These are phyloP conservation scores for Aureoboletus auriporus DNA, from an alignment of 768 basidiomycete species.

Conservation along the genomic window DNA sequence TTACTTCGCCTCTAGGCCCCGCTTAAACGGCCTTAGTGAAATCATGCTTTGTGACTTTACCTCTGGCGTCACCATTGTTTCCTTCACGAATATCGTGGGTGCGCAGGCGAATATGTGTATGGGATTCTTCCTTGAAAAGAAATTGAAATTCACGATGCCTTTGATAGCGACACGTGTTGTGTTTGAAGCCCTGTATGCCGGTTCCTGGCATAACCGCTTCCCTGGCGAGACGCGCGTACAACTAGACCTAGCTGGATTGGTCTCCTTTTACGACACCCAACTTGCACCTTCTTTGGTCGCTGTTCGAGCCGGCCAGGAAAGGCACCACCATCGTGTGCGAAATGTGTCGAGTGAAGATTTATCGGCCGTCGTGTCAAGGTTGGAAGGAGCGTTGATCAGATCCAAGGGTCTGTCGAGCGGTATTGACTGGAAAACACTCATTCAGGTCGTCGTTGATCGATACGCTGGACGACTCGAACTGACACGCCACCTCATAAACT, in stretches of 20 bases:
- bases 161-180: background rate
- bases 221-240: constrained; percentile 18
- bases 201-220: constrained; percentile 15
- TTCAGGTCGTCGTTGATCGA: constrained; percentile 34
- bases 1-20: no score
- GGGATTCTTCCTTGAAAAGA: background rate
- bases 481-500: constrained; percentile 32
- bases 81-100: constrained; percentile 9
- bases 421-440: constrained; percentile 40
- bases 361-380: background rate
- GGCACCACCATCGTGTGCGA: background rate
- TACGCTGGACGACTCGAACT: constrained; percentile 9
- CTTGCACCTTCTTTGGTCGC: background rate
- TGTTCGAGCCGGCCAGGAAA: background rate
- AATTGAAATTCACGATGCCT: background rate
- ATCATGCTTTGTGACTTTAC: background rate
- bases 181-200: constrained; percentile 6
- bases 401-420: constrained; percentile 19
- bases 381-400: constrained; percentile 1
- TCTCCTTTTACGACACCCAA: background rate
- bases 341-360: background rate
- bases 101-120: background rate
- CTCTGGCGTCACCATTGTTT: constrained; percentile 20
- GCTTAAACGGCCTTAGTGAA: no score
- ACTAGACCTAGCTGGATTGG: constrained; percentile 4